Base-by-base conservation (phyloP, 2,329 filamentous ascomycete genomes). In the Tolypocladium amazonense region DNA sequence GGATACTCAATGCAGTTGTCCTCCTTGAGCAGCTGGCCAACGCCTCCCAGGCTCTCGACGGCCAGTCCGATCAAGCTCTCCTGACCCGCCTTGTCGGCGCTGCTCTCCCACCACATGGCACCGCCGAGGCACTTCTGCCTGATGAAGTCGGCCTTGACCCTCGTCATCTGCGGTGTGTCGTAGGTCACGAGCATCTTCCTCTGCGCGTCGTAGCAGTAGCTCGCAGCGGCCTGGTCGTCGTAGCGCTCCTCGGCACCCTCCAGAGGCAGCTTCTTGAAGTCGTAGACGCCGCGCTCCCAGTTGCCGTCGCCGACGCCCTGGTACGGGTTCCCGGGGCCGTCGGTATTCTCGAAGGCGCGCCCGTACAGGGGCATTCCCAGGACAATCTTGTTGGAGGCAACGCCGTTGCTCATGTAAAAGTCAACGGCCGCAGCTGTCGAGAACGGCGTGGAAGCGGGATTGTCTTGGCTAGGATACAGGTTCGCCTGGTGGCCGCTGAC, bases 71-170 rank as follows among this genome's bases (percentile, higher is more conserved):
- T 91, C 69, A 97, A 71, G 66, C 89, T 93, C 58, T 80, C 73
- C 0, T 79, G 76, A 0, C 85, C 86, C 3, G 73, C 70, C 69
- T 86, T 87, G 71, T 97, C 93, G 1, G 84, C 87, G 68, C 88
- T 93, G 67, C 85, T 90, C 76, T 97, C 92, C 92, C 92, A 96
- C 91, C 91, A 97, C 92, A 97, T 97, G n/a, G 83, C 90, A 23
- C 93, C 93, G 1, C 92, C 92, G 0, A 97, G 80, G 0, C 83
- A 79, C 53, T 81, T 76, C 25, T 82, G 71, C 68, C 79, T 82
- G 69, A 97, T 83, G 71, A 86, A 96, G 14, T 82, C 76, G 1
- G 86, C 85, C 78, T 97, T 97, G 64, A 75, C 71, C 64, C 78
- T 77, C 4, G 86, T 88, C 71, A 92, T 84, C 3, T 78, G 75